Conservation (phyloP, 2,329 filamentous ascomycete genomes). For the Verticillium klebahnii region DNA sequence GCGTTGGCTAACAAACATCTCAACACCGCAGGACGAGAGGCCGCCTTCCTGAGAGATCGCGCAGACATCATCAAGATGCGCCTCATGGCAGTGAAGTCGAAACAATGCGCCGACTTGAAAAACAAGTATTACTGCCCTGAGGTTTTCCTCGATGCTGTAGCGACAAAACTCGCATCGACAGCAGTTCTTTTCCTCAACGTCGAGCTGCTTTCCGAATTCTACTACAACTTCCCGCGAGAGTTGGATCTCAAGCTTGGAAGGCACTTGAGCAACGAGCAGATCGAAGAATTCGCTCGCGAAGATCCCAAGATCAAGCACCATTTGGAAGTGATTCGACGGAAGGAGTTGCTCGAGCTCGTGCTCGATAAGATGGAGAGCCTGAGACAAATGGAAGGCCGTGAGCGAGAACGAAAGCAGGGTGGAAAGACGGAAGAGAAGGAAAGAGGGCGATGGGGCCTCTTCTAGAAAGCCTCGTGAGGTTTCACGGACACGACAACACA, state of each 20-base stretch:
- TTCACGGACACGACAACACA: background rate
- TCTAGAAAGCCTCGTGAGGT: slow-evolving; percentile 23
- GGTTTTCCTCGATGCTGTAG: slow-evolving; percentile 95
- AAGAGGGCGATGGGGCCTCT: slow-evolving; percentile 45
- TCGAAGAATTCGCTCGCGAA: slow-evolving; percentile 88
- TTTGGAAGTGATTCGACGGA: slow-evolving; percentile 85
- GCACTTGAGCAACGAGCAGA: slow-evolving; percentile 70
- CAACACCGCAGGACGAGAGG: slow-evolving; percentile 67
- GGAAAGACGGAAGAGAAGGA: slow-evolving; percentile 35
- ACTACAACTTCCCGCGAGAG: slow-evolving; percentile 94
- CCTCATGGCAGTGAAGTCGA: slow-evolving; percentile 79
- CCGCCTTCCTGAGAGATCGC: slow-evolving; percentile 88
- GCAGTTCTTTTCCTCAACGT: slow-evolving; percentile 97
- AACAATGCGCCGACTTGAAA: slow-evolving; percentile 75
- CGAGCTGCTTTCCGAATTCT: slow-evolving; percentile 93
- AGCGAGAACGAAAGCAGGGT: slow-evolving; percentile 45
- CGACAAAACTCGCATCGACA: slow-evolving; percentile 89
- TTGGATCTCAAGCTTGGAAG: slow-evolving; percentile 82
- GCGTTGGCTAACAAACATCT: background rate
- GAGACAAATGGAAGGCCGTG: slow-evolving; percentile 73
- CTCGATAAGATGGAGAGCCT: slow-evolving; percentile 94
- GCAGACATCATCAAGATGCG: slow-evolving; percentile 89
- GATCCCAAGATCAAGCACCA: slow-evolving; percentile 87
- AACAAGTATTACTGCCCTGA: slow-evolving; percentile 98
- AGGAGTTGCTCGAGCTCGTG: slow-evolving; percentile 88